phyloP scores from a whole-genome alignment of 2,329 filamentous ascomycete genomes.

The Aspergillus flavus region DNA sequence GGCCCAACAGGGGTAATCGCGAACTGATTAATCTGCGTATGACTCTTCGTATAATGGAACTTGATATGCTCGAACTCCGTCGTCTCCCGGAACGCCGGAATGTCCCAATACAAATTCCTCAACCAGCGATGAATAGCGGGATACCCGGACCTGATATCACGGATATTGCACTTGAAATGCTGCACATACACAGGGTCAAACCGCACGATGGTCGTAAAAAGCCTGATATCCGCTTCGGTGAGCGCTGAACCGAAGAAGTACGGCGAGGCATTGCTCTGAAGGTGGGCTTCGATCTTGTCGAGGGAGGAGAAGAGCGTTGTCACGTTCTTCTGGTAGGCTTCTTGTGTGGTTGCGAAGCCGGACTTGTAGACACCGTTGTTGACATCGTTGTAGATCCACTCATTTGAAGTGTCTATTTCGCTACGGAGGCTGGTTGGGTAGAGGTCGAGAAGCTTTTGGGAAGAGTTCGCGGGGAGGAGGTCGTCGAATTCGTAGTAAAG shows the following conservation, averaged over 20 bases:
- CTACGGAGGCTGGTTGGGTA: slow-evolving; percentile 66
- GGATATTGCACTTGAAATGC: slow-evolving; percentile 79
- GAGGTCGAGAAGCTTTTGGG: slow-evolving; percentile 64
- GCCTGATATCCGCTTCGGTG: slow-evolving; percentile 80
- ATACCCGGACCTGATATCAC: slow-evolving; percentile 82
- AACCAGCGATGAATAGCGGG: slow-evolving; percentile 81
- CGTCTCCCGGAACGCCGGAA: slow-evolving; percentile 75
- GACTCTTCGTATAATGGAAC: slow-evolving; percentile 70
- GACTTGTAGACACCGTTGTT: slow-evolving; percentile 59
- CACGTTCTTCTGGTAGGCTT: slow-evolving; percentile 79
- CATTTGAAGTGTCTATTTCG: slow-evolving; percentile 75
- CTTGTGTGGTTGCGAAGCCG: slow-evolving; percentile 82
- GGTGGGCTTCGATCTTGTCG: slow-evolving; percentile 73
- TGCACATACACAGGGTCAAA: slow-evolving; percentile 82
- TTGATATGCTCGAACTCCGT: slow-evolving; percentile 97
- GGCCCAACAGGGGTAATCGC: slow-evolving; percentile 85
- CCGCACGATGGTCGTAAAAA: slow-evolving; percentile 72
- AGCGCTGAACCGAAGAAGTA: slow-evolving; percentile 75
- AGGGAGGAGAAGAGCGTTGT: slow-evolving; percentile 72
- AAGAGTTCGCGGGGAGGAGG: slow-evolving; percentile 55
- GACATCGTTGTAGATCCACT: slow-evolving; percentile 73
- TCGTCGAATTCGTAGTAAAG: slow-evolving; percentile 80
- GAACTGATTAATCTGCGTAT: slow-evolving; percentile 65
- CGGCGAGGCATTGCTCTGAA: slow-evolving; percentile 54
- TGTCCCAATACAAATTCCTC: slow-evolving; percentile 80